A percentile compares a stretch with the other conserved stretches of the same genome.
Evolutionary conservation across 768 basidiomycete genomes (phyloP).

Genomic region (Collybia nuda): DNA sequence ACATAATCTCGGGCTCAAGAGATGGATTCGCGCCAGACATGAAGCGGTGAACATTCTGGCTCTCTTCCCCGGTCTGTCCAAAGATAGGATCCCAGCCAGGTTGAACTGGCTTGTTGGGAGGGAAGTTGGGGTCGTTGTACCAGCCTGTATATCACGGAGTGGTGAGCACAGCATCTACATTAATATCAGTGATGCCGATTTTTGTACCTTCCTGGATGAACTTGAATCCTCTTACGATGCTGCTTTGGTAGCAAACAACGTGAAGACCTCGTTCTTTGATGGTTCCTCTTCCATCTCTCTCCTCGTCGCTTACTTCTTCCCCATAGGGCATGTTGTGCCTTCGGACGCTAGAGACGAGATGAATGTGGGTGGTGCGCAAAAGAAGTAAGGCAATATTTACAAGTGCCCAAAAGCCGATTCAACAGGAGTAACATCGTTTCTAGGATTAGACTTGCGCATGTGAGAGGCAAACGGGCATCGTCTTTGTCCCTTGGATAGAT

Average conservation of each 20-base stretch:
- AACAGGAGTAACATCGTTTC: conserved; percentile 10
- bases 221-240: conserved; percentile 16
- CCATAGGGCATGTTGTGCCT: conserved; percentile 12
- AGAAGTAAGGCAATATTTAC: conserved; percentile 1
- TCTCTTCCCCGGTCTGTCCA: conserved; percentile 10
- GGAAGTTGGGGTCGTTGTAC: conserved; percentile 13
- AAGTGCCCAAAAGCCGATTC: conserved; percentile 11
- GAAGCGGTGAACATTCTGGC: conserved; percentile 2
- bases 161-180: conserved; percentile 1
- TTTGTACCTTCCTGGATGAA: conserved; percentile 10
- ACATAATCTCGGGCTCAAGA: conserved; percentile 4
- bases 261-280: conserved; percentile 11
- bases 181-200: too few relatives aligned
- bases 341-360: conserved; percentile 2
- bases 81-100: conserved; percentile 15
- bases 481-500: conserved; percentile 8
- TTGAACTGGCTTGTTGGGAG: conserved; percentile 9
- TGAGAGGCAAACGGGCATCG: conserved; percentile 17
- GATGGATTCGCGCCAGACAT: conserved; percentile 12
- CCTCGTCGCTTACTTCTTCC: conserved; percentile 6
- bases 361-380: not conserved
- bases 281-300: conserved; percentile 3
- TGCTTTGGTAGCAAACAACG: conserved; percentile 15
- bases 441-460: conserved; percentile 17
- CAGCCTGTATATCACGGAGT: conserved; percentile 3